Evolutionary conservation across 768 basidiomycete genomes (phyloP), one percentile per base, ranked within the genome.

Genomic region (Termitomyces sp.): DNA sequence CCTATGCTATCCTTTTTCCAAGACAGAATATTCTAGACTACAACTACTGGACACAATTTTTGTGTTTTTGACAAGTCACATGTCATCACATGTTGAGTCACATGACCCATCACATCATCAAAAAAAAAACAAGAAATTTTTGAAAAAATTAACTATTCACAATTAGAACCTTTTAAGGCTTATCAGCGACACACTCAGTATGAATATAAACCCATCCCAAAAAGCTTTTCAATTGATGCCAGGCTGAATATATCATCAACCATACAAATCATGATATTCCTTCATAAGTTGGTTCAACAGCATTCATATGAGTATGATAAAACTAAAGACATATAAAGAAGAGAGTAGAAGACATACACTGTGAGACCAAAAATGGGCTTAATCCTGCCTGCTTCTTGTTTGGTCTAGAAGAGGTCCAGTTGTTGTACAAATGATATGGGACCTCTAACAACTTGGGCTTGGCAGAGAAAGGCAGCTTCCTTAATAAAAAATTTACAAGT

Each of bases 321-420:
- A 8, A 17, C 32, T 17, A 29, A 34, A 27, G 45, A 34, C 16
- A 46, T 53, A n/a, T 43, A n/a, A 34, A 34, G 59, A 53, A n/a
- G n/a, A 46, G 8, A 12, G 9, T 12, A 23, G 47, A 32, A 43
- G 7, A 81, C 89, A 60, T 68, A 95, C 92, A 92, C 85, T 29
- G 93, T 96, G 9, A 96, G 71, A 8, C 93, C 93, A 62, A 85
- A 91, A 0, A 95, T 82, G n/a, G 93, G 93, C 65, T 92, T 95
- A 14, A 92, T 82, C 0, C 93, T 92, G 14, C 86, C 85, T 2
- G 80, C 84, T 67, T 96, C 93, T 67, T 69, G 8, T 75, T 71
- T 1, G 77, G 75, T 21, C 76, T 74, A n/a, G 70, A 68, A 68
- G 77, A 80, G 12, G 71, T 66, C 31, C 78, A 64, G 63, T 94